A percentile compares a stretch with the other conserved stretches of the same genome.
These are phyloP conservation scores for Phlyctochytrium arcticum DNA, from an alignment of 192 early-diverging fungal genomes.

Conservation along the genomic window DNA sequence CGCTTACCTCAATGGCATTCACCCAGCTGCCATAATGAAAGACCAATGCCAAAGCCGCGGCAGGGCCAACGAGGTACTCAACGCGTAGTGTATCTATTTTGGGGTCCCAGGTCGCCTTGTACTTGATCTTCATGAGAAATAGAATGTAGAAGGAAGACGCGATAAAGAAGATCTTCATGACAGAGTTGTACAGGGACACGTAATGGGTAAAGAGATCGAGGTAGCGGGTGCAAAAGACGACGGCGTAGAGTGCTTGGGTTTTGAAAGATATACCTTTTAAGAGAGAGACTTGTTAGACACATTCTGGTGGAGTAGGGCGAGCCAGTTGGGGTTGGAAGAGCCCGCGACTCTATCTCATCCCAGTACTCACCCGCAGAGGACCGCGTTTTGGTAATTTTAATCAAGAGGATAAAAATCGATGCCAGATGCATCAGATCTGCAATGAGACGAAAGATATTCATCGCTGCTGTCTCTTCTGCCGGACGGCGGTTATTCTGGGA, in stretches of 20 bases:
- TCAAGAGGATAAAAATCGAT: conserved; percentile 88
- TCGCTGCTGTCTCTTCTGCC: conserved; percentile 33
- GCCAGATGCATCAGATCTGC: conserved; percentile 93
- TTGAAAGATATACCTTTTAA: conserved; percentile 93
- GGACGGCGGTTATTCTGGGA: too few relatives aligned
- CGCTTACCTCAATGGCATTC: conserved; percentile 64
- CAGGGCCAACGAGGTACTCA: conserved; percentile 76
- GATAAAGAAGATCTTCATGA: conserved; percentile 97
- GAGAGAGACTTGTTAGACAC: not conserved
- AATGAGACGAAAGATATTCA: conserved; percentile 91
- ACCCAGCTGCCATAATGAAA: conserved; percentile 64
- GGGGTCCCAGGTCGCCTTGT: conserved; percentile 90
- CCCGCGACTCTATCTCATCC: not conserved
- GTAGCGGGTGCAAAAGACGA: conserved; percentile 94
- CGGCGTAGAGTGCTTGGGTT: conserved; percentile 84
- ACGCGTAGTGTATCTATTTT: conserved; percentile 85
- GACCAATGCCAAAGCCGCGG: conserved; percentile 65
- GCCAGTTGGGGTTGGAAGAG: not conserved
- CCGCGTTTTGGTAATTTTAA: conserved; percentile 86
- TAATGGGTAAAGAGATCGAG: conserved; percentile 78
- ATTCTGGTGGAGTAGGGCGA: not conserved
- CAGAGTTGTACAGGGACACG: conserved; percentile 84
- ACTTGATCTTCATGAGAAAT: conserved; percentile 81
- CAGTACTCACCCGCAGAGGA: conserved; percentile 67
- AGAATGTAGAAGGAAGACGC: conserved; percentile 79